A percentile compares a stretch with the other conserved stretches of the same genome.
These are phyloP conservation scores for Starmerella kuoi DNA, from an alignment of 805 yeast species.

Conservation along the genomic window DNA sequence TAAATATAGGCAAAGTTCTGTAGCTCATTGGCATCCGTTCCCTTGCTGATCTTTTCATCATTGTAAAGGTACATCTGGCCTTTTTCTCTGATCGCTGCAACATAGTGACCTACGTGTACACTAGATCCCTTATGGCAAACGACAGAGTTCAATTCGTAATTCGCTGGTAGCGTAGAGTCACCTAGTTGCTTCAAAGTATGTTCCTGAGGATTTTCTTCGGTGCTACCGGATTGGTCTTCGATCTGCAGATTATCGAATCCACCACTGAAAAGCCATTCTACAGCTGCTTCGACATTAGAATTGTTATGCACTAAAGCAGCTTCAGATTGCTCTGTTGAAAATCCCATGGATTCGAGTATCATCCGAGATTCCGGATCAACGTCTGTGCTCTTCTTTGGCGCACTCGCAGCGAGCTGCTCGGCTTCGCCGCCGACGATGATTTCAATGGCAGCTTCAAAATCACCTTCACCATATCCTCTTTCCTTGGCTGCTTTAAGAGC, in stretches of 20 bases:
- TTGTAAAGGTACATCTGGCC: constrained; percentile 65
- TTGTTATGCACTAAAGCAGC: constrained; percentile 55
- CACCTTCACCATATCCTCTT: constrained; percentile 20
- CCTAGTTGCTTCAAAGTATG: constrained; percentile 2
- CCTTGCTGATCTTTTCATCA: constrained; percentile 71
- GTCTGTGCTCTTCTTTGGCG: constrained; percentile 28
- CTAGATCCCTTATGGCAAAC: constrained; percentile 84
- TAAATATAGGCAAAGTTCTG: constrained; percentile 40
- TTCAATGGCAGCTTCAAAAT: constrained; percentile 64
- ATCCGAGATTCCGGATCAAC: constrained; percentile 32
- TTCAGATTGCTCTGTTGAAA: constrained; percentile 47
- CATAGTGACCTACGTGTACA: constrained; percentile 88
- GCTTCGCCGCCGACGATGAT: constrained; percentile 52
- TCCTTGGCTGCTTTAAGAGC: constrained; percentile 70
- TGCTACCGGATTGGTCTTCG: background rate
- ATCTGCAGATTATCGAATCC: constrained; percentile 48
- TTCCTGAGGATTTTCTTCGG: background rate
- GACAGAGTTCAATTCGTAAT: constrained; percentile 47
- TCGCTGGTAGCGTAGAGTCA: constrained; percentile 24
- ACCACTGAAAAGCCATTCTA: constrained; percentile 73
- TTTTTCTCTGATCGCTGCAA: constrained; percentile 50
- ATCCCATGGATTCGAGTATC: constrained; percentile 64
- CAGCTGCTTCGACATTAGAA: constrained; percentile 59
- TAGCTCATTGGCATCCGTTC: constrained; percentile 35
- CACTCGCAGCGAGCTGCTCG: background rate